Evolutionary conservation across 2,329 filamentous ascomycete genomes (phyloP).

Genomic region (Alternaria consortialis): DNA sequence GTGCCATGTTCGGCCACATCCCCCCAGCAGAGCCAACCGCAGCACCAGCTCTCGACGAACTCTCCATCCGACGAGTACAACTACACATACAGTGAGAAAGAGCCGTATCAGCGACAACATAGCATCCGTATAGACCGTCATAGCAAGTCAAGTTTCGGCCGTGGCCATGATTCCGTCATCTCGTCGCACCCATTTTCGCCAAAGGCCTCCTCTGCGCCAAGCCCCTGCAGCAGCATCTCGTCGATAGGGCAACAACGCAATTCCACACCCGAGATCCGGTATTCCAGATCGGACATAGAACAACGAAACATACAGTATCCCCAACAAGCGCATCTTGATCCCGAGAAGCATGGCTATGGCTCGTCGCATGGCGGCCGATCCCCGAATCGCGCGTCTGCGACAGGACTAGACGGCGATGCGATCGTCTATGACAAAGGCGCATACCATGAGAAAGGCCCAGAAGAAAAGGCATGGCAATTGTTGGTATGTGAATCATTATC

Average conservation of each 20-base stretch:
- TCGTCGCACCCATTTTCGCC: conserved; percentile 50
- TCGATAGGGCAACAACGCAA: conserved; percentile 30
- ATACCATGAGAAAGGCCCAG: conserved; percentile 50
- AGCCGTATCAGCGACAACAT: conserved; percentile 27
- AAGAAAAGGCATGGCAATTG: conserved; percentile 56
- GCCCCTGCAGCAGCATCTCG: conserved; percentile 46
- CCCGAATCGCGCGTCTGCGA: conserved; percentile 29
- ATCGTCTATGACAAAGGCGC: conserved; percentile 48
- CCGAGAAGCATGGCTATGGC: conserved; percentile 41
- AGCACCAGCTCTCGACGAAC: conserved; percentile 17
- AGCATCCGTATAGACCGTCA: conserved; percentile 26
- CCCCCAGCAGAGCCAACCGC: conserved; percentile 26
- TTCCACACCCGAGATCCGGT: conserved; percentile 28
- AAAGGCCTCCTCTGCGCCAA: conserved; percentile 45
- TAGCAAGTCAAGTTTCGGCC: conserved; percentile 37
- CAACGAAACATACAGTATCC: conserved; percentile 28
- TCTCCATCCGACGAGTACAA: conserved; percentile 24
- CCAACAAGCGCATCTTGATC: conserved; percentile 43
- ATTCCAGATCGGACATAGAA: conserved; percentile 15
- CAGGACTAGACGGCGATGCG: conserved; percentile 31
- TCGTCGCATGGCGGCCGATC: conserved; percentile 32
- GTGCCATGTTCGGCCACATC: conserved; percentile 37
- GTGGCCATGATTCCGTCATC: conserved; percentile 50
- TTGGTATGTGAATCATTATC: conserved; percentile 42
- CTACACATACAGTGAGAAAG: conserved; percentile 38